Conservation (phyloP, 1,139 yeast species). For the Zygosaccharomyces pseudobailii region DNA sequence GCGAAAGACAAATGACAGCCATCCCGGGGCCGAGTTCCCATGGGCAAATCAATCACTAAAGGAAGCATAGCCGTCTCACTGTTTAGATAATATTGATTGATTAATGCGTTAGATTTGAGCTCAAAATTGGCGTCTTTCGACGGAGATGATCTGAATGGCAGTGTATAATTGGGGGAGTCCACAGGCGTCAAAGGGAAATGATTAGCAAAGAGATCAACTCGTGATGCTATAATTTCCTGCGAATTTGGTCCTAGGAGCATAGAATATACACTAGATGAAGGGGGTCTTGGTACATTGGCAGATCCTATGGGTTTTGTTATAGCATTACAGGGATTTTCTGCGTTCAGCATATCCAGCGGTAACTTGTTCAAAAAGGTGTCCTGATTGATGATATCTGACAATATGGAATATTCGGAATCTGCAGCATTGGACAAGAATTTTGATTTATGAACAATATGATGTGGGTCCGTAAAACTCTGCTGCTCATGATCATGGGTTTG, state of each 20-base stretch:
- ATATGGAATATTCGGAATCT: slow-evolving; percentile 69
- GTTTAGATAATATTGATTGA: slow-evolving; percentile 30
- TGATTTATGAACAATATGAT: slow-evolving; percentile 25
- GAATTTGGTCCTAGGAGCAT: slow-evolving; percentile 27
- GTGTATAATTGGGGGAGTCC: slow-evolving; percentile 11
- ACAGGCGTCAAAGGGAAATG: slow-evolving; percentile 31
- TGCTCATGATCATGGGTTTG: slow-evolving; percentile 9
- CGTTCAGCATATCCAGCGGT: slow-evolving; percentile 25
- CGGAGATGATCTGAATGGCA: slow-evolving; percentile 23
- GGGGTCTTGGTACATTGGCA: slow-evolving; percentile 16
- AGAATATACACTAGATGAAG: slow-evolving; percentile 22
- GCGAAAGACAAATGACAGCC: slow-evolving; percentile 23
- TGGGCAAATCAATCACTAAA: slow-evolving; percentile 15
- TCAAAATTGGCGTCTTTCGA: slow-evolving; percentile 17
- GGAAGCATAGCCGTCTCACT: slow-evolving; percentile 24
- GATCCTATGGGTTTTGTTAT: slow-evolving; percentile 7
- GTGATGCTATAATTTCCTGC: slow-evolving; percentile 20
- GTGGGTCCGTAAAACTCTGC: slow-evolving; percentile 18
- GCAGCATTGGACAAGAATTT: slow-evolving; percentile 68
- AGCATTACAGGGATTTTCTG: slow-evolving; percentile 9
- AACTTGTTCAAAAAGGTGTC: slow-evolving; percentile 33
- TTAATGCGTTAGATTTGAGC: slow-evolving; percentile 14
- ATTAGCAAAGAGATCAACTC: slow-evolving; percentile 24
- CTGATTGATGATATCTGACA: slow-evolving; percentile 67
- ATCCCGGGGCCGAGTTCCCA: not conserved